Percentiles rank a stretch among this genome's conserved stretches.
These are phyloP conservation scores for Boletellus sp. DNA, from an alignment of 1,284 basidiomycete species.

Conservation along the genomic window DNA sequence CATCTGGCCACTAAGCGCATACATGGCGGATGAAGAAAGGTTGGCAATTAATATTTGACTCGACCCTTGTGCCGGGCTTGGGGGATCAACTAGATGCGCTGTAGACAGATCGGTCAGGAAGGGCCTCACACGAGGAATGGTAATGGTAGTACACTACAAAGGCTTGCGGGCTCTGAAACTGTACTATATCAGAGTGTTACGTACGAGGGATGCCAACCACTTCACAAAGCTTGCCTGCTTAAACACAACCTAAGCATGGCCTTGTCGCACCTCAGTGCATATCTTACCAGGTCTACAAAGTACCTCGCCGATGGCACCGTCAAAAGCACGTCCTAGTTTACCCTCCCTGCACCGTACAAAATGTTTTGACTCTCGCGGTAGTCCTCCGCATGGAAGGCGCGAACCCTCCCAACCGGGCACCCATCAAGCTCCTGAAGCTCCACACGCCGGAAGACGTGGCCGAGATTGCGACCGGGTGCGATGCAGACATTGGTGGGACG, in stretches of 20 bases:
- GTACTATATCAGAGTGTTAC: too few relatives aligned
- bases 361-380: constrained; percentile 30
- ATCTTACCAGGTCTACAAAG: constrained; percentile 36
- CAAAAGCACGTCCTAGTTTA: constrained; percentile 31
- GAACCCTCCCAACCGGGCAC: constrained; percentile 51
- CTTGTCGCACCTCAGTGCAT: constrained; percentile 35
- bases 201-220: too few relatives aligned
- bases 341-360: background rate
- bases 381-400: constrained; percentile 74
- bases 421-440: constrained; percentile 63
- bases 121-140: too few relatives aligned
- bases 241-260: constrained; percentile 19
- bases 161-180: too few relatives aligned
- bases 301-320: constrained; percentile 32
- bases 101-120: too few relatives aligned
- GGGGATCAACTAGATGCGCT: background rate
- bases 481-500: constrained; percentile 83
- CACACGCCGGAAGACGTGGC: constrained; percentile 55
- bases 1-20: constrained; percentile 31
- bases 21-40: constrained; percentile 15
- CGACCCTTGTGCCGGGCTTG: background rate
- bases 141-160: too few relatives aligned
- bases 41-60: background rate
- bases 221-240: background rate
- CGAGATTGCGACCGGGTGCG: constrained; percentile 73